These are phyloP conservation scores for Lasiodiplodia citricola DNA, from an alignment of 2,329 filamentous ascomycete species.

Conservation along the genomic window DNA sequence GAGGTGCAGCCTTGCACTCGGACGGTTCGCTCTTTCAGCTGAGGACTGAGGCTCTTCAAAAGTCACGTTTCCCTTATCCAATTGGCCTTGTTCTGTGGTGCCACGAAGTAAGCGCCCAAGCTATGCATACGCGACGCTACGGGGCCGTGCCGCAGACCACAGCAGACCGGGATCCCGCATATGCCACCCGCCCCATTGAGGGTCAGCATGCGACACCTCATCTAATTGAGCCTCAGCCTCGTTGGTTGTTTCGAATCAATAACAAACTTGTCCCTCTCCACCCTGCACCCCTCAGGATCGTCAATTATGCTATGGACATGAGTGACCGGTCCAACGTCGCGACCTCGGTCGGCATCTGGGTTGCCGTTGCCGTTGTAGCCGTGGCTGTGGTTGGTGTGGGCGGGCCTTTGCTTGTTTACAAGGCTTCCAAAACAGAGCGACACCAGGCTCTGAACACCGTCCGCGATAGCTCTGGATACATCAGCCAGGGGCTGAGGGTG, in stretches of 20 bases:
- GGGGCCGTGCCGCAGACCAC: not conserved
- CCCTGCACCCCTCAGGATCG: too few species aligned
- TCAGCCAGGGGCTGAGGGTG: not conserved
- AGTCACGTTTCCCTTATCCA: not conserved
- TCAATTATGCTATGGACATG: not conserved
- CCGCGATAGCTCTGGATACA: not conserved
- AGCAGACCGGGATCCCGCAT: not conserved
- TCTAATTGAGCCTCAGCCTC: not conserved
- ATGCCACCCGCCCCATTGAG: not conserved
- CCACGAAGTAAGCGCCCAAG: not conserved
- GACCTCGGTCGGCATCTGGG: conserved; percentile 1
- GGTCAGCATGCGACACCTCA: not conserved
- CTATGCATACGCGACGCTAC: not conserved
- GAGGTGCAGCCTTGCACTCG: not conserved
- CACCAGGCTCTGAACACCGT: not conserved
- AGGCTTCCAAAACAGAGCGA: not conserved
- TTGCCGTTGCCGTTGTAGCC: not conserved
- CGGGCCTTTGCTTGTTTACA: not conserved
- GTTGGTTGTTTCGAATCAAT: not conserved
- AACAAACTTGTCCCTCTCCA: not conserved
- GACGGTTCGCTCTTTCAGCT: not conserved
- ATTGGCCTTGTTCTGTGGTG: not conserved
- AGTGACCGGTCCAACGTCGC: not conserved
- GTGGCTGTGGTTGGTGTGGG: not conserved
- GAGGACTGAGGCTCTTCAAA: not conserved